Evolutionary conservation across 2,329 filamentous ascomycete species (phyloP), one percentile per base, ranked within the genome.

Genomic region (Fusarium nodosum): DNA sequence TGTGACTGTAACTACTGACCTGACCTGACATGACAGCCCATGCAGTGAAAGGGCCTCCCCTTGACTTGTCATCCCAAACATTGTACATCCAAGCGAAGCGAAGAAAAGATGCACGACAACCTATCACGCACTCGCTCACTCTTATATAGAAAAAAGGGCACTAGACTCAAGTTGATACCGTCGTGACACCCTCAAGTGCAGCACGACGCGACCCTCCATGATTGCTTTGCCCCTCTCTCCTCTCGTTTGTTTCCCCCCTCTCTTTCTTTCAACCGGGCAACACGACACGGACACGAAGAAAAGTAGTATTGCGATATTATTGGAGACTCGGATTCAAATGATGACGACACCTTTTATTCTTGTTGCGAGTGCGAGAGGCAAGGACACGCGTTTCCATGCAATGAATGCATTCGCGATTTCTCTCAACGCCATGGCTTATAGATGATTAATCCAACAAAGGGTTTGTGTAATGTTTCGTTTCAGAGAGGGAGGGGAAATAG

Each of bases 121-220:
- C 28, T 28, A 28, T 28, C 28, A 28, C 28, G 10, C 28, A 28
- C 28, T 28, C 28, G 11, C 28, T 26, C 26, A 26, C 26, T 28
- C 11, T 28, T 28, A 10, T 28, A 28, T 28, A 28, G 9, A 28
- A 28, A 28, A 11, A 28, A 28, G 10, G 7, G n/a, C 31, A 28
- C 54, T 44, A 28, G 30, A 45, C 24, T 47, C 15, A n/a, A 41
- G 20, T 28, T 34, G 50, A 44, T 31, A 20, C 50, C 22, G 42
- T 39, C 12, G 66, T 69, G 41, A 50, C 26, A 68, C 65, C 34
- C 8, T 51, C 44, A 46, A 55, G 34, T 28, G 38, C 60, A 60
- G 60, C 61, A 66, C 45, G 24, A 66, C 61, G 56, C 56, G 63
- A 66, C 61, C 63, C 61, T 66, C 63, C 61, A 66, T 24, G 24